Evolutionary conservation across 2,329 filamentous ascomycete genomes (phyloP), one percentile per base, ranked within the genome.

Genomic region (Coniella lustricola): DNA sequence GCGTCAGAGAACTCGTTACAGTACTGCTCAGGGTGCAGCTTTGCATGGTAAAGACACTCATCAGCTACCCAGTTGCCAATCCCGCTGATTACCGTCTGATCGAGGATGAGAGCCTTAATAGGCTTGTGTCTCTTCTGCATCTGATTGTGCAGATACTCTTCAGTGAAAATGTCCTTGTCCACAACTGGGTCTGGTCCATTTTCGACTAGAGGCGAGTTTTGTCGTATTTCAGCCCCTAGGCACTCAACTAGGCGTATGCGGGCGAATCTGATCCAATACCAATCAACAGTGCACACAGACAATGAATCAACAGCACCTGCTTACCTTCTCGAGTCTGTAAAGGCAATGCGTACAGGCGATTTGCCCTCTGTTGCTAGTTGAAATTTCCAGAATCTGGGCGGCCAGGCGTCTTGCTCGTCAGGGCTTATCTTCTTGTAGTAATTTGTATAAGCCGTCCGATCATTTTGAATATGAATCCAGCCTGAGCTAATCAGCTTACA

Each of bases 21-120:
- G 67, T 94, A 94, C 63, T 95, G 89, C 64, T 96, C 91, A 0
- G 93, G 93, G 57, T 98, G 91, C 14, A 97, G 76, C 43, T 78
- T 82, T 4, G 93, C 86, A 57, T 97, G 84, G 60, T 90, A 98
- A 44, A 98, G 72, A 7, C 95, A 84, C 64, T 98, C 93, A 62
- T 98, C 93, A 1, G 85, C 90, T 46, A 98, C 91, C 91, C 91
- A 98, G 62, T 97, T 97, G 0, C 93, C 93, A 54, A 98, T 87
- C 7, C 93, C 93, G 59, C 87, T 93, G 53, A 97, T 86, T 62
- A 86, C 86, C 16, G 81, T 76, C 66, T 98, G 93, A 62, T 97
- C 88, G 3, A 97, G 74, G 12, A 98, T 71, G 17, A 96, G 73
- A 0, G 90, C 87, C 64, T 97, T 97, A 55, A 97, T 78, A 0